Percentiles rank a stretch among this genome's conserved stretches.
phyloP scores from a whole-genome alignment of 768 basidiomycete genomes.

The Tephrocybe sp. region DNA sequence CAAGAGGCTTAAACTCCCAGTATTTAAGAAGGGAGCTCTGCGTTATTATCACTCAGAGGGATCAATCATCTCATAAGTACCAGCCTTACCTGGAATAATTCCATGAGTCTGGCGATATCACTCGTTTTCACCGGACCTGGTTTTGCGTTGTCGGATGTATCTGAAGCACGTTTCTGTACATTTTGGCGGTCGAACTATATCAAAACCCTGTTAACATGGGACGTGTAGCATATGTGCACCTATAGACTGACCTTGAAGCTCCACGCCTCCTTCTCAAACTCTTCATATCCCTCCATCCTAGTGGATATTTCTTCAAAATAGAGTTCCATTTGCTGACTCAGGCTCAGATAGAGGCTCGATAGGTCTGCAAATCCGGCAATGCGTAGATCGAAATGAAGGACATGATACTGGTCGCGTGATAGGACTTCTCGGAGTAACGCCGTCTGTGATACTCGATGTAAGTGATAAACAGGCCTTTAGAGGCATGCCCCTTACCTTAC shows the following conservation, averaged over 20 bases:
- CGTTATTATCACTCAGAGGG: not conserved
- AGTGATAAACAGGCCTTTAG: not conserved
- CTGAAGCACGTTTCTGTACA: conserved; percentile 62
- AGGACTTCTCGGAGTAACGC: conserved; percentile 79
- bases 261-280: conserved; percentile 74
- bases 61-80: not conserved
- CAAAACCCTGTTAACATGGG: conserved; percentile 2
- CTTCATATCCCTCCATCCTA: conserved; percentile 61
- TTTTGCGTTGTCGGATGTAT: conserved; percentile 42
- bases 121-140: conserved; percentile 63
- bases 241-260: conserved; percentile 63
- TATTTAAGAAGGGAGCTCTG: conserved; percentile 73
- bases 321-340: conserved; percentile 80
- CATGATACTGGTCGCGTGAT: conserved; percentile 66
- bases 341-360: conserved; percentile 70
- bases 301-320: conserved; percentile 71
- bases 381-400: conserved; percentile 81
- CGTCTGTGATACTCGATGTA: conserved; percentile 46
- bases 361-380: conserved; percentile 85
- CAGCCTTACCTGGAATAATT: conserved; percentile 66
- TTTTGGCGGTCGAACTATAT: conserved; percentile 72
- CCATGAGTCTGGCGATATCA: conserved; percentile 83
- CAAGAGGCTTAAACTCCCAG: conserved; percentile 60
- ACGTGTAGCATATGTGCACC: conserved; percentile 2
- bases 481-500: conserved; percentile 53